Evolutionary conservation across 169 alveolate genomes (phyloP).

Genomic region (Neospora caninum): DNA sequence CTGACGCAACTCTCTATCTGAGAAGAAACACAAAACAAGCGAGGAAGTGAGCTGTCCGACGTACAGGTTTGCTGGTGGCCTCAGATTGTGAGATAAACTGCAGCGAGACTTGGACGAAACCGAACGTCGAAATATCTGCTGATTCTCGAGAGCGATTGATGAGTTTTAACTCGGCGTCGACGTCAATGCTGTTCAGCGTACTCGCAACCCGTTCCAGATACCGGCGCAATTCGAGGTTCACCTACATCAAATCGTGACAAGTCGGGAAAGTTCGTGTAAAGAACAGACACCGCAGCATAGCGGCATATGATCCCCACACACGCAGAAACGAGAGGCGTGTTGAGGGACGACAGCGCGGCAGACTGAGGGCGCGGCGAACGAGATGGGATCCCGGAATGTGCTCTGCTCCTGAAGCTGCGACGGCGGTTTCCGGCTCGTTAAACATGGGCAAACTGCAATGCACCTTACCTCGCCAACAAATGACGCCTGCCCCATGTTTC

Average conservation of each 20-base stretch:
- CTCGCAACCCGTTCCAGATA: constrained; percentile 85
- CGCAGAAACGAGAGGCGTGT: too few relatives aligned
- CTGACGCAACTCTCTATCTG: background rate
- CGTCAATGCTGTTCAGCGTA: constrained; percentile 79
- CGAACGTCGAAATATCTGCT: constrained; percentile 74
- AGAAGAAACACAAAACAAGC: too few relatives aligned
- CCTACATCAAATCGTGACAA: constrained; percentile 51
- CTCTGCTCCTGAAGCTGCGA: too few relatives aligned
- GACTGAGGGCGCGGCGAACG: too few relatives aligned
- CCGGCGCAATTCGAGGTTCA: constrained; percentile 80
- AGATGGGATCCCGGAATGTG: too few relatives aligned
- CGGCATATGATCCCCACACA: too few relatives aligned
- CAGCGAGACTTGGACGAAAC: constrained; percentile 87
- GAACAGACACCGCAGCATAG: too few relatives aligned
- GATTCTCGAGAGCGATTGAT: constrained; percentile 71
- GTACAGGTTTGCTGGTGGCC: constrained; percentile 86
- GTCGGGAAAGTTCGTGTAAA: too few relatives aligned
- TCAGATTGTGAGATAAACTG: constrained; percentile 91
- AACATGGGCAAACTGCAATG: too few relatives aligned
- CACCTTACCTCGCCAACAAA: constrained; percentile 88
- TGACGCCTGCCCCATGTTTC: constrained; percentile 85
- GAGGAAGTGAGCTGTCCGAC: background rate
- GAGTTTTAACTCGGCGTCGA: constrained; percentile 86
- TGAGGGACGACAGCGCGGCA: too few relatives aligned
- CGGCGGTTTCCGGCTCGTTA: too few relatives aligned